Base-by-base conservation (phyloP, 805 yeast species). In the Tetrapisispora arboricola region DNA sequence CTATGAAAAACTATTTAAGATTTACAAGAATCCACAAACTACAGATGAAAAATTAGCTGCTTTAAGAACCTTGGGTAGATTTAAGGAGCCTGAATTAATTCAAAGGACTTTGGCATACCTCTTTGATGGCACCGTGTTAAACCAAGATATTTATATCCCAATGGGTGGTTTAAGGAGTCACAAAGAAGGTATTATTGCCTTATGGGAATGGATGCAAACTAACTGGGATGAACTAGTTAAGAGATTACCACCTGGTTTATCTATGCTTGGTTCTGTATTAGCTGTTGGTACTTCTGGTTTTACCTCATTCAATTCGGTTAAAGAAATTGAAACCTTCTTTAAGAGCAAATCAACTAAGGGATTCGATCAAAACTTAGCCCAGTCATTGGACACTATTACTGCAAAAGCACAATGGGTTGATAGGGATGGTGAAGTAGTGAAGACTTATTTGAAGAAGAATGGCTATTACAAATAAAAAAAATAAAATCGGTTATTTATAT, bases 241-340 rank as follows among this genome's bases (percentile, higher is more conserved):
- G 58, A 67, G 72, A 54, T 72, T 86, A 57, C 95, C 96, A 39
- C 85, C 94, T 13, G 81, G 85, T 11, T 71, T 81, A 48, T 71
- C 86, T 19, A 76, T 87, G 84, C 69, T 90, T 52, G 82, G 90
- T 17, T 68, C 80, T 16, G 78, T 92, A 44, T 82, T 90, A 30
- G 67, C 71, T 25, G 47, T 82, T 27, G 65, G 79, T 36, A 72
- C 84, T 30, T 63, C 77, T 19, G 76, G 81, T 1, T 80, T 76
- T 63, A 72, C 86, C 22, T 72, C 74, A 40, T 59, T 62, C 28
- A 73, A 68, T 26, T 76, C 76, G 46, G 69, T 70, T 49, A 66
- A 68, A 18, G 72, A 70, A 43, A 72, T 79, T 43, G 64, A 67
- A 46, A 55, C 58, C 26, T 73, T 78, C 68, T 76, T 77, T 51